phyloP scores from a whole-genome alignment of 345 rosid species.

The Streptanthus diversifolius region DNA sequence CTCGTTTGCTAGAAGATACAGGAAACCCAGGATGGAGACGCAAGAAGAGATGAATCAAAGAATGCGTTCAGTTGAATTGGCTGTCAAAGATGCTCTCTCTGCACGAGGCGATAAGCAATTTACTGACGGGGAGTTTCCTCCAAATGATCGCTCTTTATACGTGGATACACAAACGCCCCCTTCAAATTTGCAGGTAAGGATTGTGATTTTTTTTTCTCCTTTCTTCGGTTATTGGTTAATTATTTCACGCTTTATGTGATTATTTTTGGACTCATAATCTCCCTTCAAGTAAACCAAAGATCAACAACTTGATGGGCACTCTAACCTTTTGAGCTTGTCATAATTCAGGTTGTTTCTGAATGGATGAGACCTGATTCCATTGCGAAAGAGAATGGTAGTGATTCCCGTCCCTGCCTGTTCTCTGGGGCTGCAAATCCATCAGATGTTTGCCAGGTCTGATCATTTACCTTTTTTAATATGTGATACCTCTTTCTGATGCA shows the following conservation, averaged over 20 bases:
- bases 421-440: slow-evolving; percentile 93
- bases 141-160: slow-evolving; percentile 82
- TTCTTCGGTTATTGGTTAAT: slow-evolving; percentile 17
- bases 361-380: slow-evolving; percentile 97
- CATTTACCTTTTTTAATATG: slow-evolving; percentile 2
- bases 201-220: slow-evolving; percentile 5
- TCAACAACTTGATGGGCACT: slow-evolving; percentile 6
- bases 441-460: slow-evolving; percentile 97
- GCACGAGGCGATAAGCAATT: slow-evolving; percentile 82
- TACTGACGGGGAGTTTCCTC: slow-evolving; percentile 99
- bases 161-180: slow-evolving; percentile 82
- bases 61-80: slow-evolving; percentile 95
- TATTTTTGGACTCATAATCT: background rate
- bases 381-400: slow-evolving; percentile 55
- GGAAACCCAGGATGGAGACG: slow-evolving; percentile 94
- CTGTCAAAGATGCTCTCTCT: slow-evolving; percentile 93
- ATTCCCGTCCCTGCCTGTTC: slow-evolving; percentile 77
- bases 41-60: slow-evolving; percentile 92
- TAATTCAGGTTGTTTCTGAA: slow-evolving; percentile 80
- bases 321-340: slow-evolving; percentile 31
- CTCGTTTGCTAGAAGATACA: slow-evolving; percentile 85
- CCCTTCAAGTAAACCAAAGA: slow-evolving; percentile 6
- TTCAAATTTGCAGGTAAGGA: slow-evolving; percentile 77
- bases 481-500: slow-evolving; percentile 11
- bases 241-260: background rate